These are phyloP conservation scores for Melanopsichium pennsylvanicum DNA, from an alignment of 1,284 basidiomycete genomes.

Conservation along the genomic window DNA sequence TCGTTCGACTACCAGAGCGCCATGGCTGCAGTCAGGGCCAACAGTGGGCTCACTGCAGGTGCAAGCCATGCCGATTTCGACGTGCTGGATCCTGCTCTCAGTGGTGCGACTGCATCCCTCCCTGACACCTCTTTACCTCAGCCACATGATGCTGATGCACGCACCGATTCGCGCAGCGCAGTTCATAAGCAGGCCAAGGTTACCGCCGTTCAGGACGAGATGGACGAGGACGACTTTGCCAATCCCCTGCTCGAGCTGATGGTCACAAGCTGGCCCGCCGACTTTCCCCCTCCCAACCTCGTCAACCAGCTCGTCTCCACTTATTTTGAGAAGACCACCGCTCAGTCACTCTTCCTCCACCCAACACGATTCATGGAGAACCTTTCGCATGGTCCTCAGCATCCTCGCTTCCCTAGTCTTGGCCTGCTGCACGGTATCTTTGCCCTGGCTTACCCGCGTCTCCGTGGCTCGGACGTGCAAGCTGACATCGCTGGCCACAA, in stretches of 20 bases:
- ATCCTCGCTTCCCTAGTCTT: conserved; percentile 44
- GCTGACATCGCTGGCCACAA: conserved; percentile 10
- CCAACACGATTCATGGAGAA: conserved; percentile 46
- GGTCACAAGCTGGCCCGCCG: conserved; percentile 52
- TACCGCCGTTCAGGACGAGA: conserved; percentile 31
- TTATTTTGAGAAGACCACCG: conserved; percentile 39
- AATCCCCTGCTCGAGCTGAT: conserved; percentile 47
- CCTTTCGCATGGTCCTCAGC: conserved; percentile 43
- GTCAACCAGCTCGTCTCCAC: conserved; percentile 46
- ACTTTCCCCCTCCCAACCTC: conserved; percentile 51
- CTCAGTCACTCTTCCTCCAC: conserved; percentile 44
- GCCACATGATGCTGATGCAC: conserved; percentile 18
- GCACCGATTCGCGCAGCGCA: conserved; percentile 19
- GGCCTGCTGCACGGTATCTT: conserved; percentile 54
- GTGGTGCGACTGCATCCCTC: conserved; percentile 5
- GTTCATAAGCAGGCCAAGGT: conserved; percentile 43
- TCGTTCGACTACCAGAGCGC: conserved; percentile 43
- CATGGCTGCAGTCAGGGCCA: conserved; percentile 36
- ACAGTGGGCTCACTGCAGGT: conserved; percentile 13
- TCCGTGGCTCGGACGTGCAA: conserved; percentile 17
- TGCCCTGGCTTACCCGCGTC: conserved; percentile 39
- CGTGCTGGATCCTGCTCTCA: conserved; percentile 45
- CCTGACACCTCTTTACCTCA: conserved; percentile 11
- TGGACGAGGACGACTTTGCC: conserved; percentile 35
- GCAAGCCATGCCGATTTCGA: conserved; percentile 19